These are phyloP conservation scores for Haplosporangium gracile DNA, from an alignment of 192 early-diverging fungal species.

Conservation along the genomic window DNA sequence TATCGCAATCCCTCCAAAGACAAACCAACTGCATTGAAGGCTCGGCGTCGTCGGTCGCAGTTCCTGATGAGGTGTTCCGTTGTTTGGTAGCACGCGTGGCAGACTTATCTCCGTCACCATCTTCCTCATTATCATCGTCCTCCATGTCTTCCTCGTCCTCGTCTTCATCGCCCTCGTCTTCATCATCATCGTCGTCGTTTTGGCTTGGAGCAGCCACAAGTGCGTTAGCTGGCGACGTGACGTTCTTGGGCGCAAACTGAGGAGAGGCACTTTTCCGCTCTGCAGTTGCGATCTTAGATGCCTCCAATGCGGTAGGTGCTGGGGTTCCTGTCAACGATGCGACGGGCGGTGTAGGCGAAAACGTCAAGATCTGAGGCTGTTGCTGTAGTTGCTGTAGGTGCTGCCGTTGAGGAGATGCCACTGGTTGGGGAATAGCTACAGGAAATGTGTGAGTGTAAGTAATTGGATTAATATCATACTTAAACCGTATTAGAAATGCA, in stretches of 20 bases:
- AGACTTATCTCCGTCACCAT: neutral
- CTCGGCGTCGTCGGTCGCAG: conserved; percentile 5
- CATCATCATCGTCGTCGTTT: conserved; percentile 46
- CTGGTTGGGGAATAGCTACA: neutral
- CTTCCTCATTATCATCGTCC: conserved; percentile 37
- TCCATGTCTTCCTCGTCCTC: conserved; percentile 34
- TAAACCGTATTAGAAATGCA: neutral
- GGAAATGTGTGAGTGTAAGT: neutral
- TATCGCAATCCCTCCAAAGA: conserved; percentile 63
- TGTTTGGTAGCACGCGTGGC: neutral
- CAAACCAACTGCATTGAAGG: conserved; percentile 50
- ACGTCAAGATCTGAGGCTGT: conserved; percentile 22
- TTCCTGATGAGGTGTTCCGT: neutral
- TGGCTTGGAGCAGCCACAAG: neutral
- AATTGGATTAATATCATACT: neutral
- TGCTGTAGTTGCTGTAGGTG: conserved; percentile 26
- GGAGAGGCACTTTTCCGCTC: conserved; percentile 8
- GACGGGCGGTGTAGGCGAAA: conserved; percentile 29
- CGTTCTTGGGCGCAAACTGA: neutral
- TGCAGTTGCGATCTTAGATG: neutral
- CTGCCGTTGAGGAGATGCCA: conserved; percentile 14
- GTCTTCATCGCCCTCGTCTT: conserved; percentile 38
- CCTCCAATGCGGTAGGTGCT: neutral
- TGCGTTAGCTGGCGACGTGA: conserved; percentile 12
- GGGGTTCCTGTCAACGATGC: conserved; percentile 9